Evolutionary conservation across 2,329 filamentous ascomycete genomes (phyloP).

Genomic region (Didymella lethalis): DNA sequence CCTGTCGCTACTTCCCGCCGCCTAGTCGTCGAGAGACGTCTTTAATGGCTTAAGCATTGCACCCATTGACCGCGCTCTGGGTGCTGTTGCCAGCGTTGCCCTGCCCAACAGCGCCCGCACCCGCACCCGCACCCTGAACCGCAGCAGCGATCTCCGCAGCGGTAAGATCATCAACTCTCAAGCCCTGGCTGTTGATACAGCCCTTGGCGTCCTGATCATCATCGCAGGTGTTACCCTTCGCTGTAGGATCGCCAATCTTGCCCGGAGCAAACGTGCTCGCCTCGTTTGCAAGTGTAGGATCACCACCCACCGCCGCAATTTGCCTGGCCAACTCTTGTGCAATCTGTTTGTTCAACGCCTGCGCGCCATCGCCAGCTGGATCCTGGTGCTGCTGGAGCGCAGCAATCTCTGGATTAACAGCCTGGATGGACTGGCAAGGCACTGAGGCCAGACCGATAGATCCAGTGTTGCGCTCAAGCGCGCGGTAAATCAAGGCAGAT

Average conservation of each 20-base stretch:
- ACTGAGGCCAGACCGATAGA: slow-evolving; percentile 65
- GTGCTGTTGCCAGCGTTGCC: slow-evolving; percentile 6
- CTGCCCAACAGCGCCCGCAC: slow-evolving; percentile 24
- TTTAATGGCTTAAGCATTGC: neutral
- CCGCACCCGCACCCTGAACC: slow-evolving; percentile 48
- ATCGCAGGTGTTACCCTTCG: slow-evolving; percentile 63
- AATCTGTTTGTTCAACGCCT: slow-evolving; percentile 67
- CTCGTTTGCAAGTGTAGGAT: slow-evolving; percentile 67
- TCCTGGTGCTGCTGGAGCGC: slow-evolving; percentile 72
- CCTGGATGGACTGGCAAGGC: slow-evolving; percentile 62
- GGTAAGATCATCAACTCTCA: slow-evolving; percentile 64
- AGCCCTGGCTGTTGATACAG: slow-evolving; percentile 63
- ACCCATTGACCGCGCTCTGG: slow-evolving; percentile 2
- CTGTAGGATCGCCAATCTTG: slow-evolving; percentile 60
- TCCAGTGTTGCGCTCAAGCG: slow-evolving; percentile 68
- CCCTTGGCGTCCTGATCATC: slow-evolving; percentile 57
- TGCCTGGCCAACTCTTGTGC: slow-evolving; percentile 66
- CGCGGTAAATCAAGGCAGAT: slow-evolving; percentile 61
- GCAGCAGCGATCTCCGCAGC: slow-evolving; percentile 61
- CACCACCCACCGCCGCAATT: slow-evolving; percentile 67
- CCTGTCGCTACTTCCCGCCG: neutral
- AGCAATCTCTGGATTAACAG: slow-evolving; percentile 71
- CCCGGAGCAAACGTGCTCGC: slow-evolving; percentile 71
- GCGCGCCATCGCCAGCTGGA: slow-evolving; percentile 66
- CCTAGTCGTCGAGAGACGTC: neutral